Conservation (phyloP, 768 basidiomycete species). For the Ramaria rubella region DNA sequence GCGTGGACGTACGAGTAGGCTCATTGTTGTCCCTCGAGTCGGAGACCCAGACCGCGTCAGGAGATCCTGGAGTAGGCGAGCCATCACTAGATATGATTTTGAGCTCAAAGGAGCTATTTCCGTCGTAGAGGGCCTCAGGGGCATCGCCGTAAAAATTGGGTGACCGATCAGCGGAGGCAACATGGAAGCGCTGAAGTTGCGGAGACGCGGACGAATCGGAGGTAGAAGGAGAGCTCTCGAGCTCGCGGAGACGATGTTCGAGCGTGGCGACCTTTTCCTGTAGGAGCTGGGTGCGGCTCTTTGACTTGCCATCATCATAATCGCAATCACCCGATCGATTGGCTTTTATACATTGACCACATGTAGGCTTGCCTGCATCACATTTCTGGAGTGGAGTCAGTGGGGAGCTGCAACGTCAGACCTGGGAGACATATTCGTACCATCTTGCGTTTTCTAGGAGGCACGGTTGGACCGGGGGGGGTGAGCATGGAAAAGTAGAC, state of each 20-base stretch:
- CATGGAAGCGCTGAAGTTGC: slow-evolving; percentile 13
- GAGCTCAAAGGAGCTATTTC: slow-evolving; percentile 6
- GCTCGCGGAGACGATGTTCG: slow-evolving; percentile 46
- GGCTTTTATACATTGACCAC: slow-evolving; percentile 49
- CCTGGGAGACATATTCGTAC: slow-evolving; percentile 21
- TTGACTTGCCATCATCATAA: slow-evolving; percentile 55
- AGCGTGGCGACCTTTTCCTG: slow-evolving; percentile 49
- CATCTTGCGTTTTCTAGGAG: slow-evolving; percentile 40
- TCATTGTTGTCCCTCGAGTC: neutral
- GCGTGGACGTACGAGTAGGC: neutral
- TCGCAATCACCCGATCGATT: slow-evolving; percentile 45
- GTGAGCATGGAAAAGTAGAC: slow-evolving; percentile 4
- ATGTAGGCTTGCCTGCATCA: slow-evolving; percentile 50
- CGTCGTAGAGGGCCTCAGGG: neutral
- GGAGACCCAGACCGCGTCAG: neutral
- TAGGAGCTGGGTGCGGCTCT: slow-evolving; percentile 52
- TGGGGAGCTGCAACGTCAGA: neutral
- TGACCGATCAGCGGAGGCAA: slow-evolving; percentile 10
- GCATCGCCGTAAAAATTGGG: neutral
- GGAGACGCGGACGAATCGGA: slow-evolving; percentile 17
- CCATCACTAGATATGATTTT: neutral
- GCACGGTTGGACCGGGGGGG: no score
- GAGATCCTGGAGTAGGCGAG: slow-evolving; percentile 4
- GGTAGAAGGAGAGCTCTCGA: slow-evolving; percentile 36
- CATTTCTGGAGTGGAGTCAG: slow-evolving; percentile 43